Conservation (phyloP, 2,329 filamentous ascomycete genomes). For the Exophiala aquamarina region DNA sequence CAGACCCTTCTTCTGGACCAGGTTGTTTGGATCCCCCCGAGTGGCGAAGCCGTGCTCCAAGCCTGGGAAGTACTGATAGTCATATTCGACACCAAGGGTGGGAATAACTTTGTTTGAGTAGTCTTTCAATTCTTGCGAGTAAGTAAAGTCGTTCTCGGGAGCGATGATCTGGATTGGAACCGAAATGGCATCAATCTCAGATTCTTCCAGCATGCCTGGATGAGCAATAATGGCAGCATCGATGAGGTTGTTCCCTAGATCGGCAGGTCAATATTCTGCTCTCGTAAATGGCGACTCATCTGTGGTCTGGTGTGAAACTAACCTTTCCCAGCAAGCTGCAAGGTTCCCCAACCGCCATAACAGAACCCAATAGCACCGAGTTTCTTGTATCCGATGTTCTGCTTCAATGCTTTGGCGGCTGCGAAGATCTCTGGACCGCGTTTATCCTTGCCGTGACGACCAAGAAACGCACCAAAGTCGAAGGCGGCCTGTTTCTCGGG, state of each 20-base stretch:
- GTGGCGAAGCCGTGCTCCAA: constrained; percentile 48
- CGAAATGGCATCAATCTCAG: constrained; percentile 47
- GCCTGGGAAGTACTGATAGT: constrained; percentile 54
- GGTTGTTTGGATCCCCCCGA: constrained; percentile 42
- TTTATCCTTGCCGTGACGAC: constrained; percentile 12
- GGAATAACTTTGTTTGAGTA: constrained; percentile 42
- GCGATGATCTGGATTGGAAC: constrained; percentile 56
- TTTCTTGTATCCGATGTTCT: constrained; percentile 40
- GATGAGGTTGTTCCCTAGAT: constrained; percentile 43
- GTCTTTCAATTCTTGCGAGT: constrained; percentile 48
- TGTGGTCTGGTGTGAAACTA: constrained; percentile 16
- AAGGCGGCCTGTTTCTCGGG: constrained; percentile 34
- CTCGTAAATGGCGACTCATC: too few relatives aligned
- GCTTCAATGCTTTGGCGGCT: constrained; percentile 37
- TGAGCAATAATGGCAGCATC: constrained; percentile 49
- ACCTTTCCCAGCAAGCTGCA: constrained; percentile 47
- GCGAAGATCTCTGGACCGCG: constrained; percentile 43
- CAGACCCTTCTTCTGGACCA: constrained; percentile 47
- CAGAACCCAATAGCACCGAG: constrained; percentile 49
- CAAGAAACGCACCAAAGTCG: constrained; percentile 34
- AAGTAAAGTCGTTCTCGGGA: constrained; percentile 49
- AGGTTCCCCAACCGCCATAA: constrained; percentile 48
- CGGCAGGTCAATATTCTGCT: too few relatives aligned
- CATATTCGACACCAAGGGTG: constrained; percentile 42
- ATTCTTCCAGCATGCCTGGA: constrained; percentile 43